These are phyloP conservation scores for Entomophthora muscae DNA, from an alignment of 371 early-diverging fungal species.

Conservation along the genomic window DNA sequence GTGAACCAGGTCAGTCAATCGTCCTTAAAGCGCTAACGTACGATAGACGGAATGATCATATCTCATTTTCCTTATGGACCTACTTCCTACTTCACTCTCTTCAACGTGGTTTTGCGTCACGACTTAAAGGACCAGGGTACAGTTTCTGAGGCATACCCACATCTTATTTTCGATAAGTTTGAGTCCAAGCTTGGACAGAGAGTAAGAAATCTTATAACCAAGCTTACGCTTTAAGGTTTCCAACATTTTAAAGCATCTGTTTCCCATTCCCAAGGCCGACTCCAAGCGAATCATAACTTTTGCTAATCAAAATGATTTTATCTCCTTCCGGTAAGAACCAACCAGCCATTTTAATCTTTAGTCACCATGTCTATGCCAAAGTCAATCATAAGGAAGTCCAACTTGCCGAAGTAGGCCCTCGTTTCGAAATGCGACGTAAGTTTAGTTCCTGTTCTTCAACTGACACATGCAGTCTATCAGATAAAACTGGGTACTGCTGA, in stretches of 20 bases:
- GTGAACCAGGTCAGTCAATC: slow-evolving; percentile 61
- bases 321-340: slow-evolving; percentile 61
- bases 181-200: slow-evolving; percentile 70
- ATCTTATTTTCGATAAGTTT: slow-evolving; percentile 90
- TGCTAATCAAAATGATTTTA: slow-evolving; percentile 87
- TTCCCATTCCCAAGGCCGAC: slow-evolving; percentile 94
- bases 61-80: slow-evolving; percentile 98
- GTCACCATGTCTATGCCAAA: slow-evolving; percentile 90
- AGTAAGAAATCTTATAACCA: slow-evolving; percentile 21
- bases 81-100: slow-evolving; percentile 92
- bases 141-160: slow-evolving; percentile 89
- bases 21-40: background rate
- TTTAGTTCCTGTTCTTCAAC: slow-evolving; percentile 4
- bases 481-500: slow-evolving; percentile 92
- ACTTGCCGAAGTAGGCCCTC: slow-evolving; percentile 92
- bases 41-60: slow-evolving; percentile 84
- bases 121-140: slow-evolving; percentile 92
- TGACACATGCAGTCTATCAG: slow-evolving; percentile 49
- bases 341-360: slow-evolving; percentile 11
- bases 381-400: slow-evolving; percentile 71
- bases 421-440: slow-evolving; percentile 91
- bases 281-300: slow-evolving; percentile 93
- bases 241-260: slow-evolving; percentile 84
- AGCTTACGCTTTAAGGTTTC: slow-evolving; percentile 25
- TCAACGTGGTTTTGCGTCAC: slow-evolving; percentile 93